Percentiles rank a stretch among this genome's conserved stretches.
Conservation (phyloP, 306 rosid species). For the Aeschynomene evenia region DNA sequence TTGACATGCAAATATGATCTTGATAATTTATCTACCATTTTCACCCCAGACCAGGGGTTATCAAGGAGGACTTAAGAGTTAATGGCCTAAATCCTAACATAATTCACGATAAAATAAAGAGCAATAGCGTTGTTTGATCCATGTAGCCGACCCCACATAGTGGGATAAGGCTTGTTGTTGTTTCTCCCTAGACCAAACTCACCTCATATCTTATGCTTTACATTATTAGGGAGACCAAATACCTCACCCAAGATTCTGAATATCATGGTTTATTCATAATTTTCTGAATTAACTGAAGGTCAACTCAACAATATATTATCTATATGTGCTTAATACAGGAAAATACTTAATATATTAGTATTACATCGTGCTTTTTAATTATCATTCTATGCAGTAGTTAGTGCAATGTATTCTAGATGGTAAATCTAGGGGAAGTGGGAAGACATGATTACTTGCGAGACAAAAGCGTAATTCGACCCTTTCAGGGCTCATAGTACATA, state of each 20-base stretch:
- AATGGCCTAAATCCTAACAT: too few relatives aligned
- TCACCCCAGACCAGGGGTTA: too few relatives aligned
- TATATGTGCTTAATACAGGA: neutral
- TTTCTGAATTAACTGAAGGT: conserved; percentile 7
- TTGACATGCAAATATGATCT: neutral
- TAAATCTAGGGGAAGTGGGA: neutral
- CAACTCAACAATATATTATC: neutral
- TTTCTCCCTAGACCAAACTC: too few relatives aligned
- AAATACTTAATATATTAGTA: neutral
- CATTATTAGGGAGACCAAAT: neutral
- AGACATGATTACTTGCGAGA: neutral
- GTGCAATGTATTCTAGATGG: neutral
- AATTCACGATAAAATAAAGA: too few relatives aligned
- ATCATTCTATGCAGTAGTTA: neutral
- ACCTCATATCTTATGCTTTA: neutral
- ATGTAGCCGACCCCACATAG: too few relatives aligned
- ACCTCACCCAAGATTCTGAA: neutral
- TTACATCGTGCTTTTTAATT: neutral
- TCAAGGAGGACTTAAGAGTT: too few relatives aligned
- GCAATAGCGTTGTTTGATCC: too few relatives aligned
- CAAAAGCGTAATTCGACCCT: neutral
- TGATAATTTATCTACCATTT: too few relatives aligned
- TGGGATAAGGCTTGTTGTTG: too few relatives aligned
- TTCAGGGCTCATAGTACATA: neutral
- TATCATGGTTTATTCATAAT: conserved; percentile 12